Evolutionary conservation across 768 basidiomycete species (phyloP).

Genomic region (Mycena capillaripes): DNA sequence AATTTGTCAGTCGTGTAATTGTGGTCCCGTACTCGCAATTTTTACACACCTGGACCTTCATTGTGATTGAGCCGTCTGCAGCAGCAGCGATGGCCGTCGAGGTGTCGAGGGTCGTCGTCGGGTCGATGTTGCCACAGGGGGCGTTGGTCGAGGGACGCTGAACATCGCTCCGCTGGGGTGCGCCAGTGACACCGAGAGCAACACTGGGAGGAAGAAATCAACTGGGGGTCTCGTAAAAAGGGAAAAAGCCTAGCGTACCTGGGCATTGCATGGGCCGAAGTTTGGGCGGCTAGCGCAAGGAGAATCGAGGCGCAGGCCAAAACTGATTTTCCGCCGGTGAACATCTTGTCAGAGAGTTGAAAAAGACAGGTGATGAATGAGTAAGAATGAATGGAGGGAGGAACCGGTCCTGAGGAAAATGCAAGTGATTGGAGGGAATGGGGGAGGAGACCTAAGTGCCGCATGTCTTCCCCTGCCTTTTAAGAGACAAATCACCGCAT

Average conservation of each 20-base stretch:
- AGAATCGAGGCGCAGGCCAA: conserved; percentile 29
- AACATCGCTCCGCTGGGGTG: conserved; percentile 33
- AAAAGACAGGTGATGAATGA: conserved; percentile 18
- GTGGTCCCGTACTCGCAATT: no score
- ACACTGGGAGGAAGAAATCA: conserved; percentile 6
- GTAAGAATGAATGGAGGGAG: conserved; percentile 27
- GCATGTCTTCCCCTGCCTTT: neutral
- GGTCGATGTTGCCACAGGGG: conserved; percentile 37
- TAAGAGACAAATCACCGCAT: neutral
- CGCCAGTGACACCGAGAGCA: conserved; percentile 34
- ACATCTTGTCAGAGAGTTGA: conserved; percentile 23
- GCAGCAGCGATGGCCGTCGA: conserved; percentile 37
- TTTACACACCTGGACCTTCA: no score
- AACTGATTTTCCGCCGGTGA: conserved; percentile 35
- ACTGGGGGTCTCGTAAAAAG: neutral
- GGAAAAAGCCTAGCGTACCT: neutral
- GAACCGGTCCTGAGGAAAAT: conserved; percentile 35
- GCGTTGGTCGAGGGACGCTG: conserved; percentile 35
- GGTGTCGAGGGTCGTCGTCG: conserved; percentile 35
- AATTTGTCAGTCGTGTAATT: no score
- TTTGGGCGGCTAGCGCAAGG: conserved; percentile 33
- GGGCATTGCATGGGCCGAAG: conserved; percentile 31
- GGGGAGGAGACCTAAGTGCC: conserved; percentile 22
- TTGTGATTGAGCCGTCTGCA: conserved; percentile 47
- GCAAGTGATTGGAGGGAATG: conserved; percentile 13